Conservation (phyloP, 2,329 filamentous ascomycete genomes). For the Colletotrichum sp. region DNA sequence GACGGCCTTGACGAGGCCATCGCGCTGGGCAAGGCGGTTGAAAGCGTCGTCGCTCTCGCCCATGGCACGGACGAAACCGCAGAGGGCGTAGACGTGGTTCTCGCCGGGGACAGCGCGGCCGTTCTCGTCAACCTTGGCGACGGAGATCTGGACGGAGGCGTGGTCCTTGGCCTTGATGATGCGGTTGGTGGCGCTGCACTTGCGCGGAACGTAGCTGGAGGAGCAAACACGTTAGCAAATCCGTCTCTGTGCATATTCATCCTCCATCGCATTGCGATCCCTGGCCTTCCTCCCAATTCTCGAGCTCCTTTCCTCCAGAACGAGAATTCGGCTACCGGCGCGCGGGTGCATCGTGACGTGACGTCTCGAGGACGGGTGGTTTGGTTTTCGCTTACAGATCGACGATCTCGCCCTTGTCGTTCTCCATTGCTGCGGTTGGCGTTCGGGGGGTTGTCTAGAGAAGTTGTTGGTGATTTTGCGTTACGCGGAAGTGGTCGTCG, state of each 20-base stretch:
- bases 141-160: slow-evolving; percentile 94
- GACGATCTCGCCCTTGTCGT: slow-evolving; percentile 99
- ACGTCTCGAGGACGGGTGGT: not conserved
- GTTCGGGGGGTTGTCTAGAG: slow-evolving; percentile 34
- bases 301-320: not conserved
- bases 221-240: slow-evolving; percentile 31
- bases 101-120: slow-evolving; percentile 92
- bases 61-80: slow-evolving; percentile 96
- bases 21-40: slow-evolving; percentile 94
- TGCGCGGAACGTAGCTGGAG: slow-evolving; percentile 94
- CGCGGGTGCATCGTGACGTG: not conserved
- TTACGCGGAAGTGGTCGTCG: slow-evolving; percentile 18
- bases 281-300: not conserved
- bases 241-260: not conserved
- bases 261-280: not conserved
- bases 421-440: slow-evolving; percentile 84
- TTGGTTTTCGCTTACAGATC: slow-evolving; percentile 77
- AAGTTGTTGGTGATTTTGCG: slow-evolving; percentile 30
- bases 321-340: not conserved
- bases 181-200: slow-evolving; percentile 98
- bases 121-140: slow-evolving; percentile 99
- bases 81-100: slow-evolving; percentile 96
- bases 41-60: slow-evolving; percentile 97
- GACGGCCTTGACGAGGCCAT: slow-evolving; percentile 96
- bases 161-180: slow-evolving; percentile 99